Base-by-base conservation (phyloP, 2,329 filamentous ascomycete species). In the Hypoxylon sp. region DNA sequence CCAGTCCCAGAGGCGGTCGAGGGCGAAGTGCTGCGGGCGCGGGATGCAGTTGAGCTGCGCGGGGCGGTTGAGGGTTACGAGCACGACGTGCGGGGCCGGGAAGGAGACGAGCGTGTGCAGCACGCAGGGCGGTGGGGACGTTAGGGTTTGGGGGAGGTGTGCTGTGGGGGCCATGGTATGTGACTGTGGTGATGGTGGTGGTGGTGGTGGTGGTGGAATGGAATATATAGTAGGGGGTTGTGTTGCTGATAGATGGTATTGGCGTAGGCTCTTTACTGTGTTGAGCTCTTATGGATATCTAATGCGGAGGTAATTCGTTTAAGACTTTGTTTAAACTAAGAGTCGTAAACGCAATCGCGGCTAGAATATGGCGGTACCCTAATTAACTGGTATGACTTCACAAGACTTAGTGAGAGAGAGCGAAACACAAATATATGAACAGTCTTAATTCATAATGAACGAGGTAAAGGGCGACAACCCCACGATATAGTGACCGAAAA, bases 51-150 rank as follows among this genome's bases (percentile, higher is more conserved):
- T 90, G 71, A 89, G 84, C 60, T 83, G 79, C 30, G 76, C 72
- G 4, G 87, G 85, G 0, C 86, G 84, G 76, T 87, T 84, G 73
- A 90, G 81, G 1, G 86, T 88, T 28, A 88, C 81, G 46, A 89
- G 82, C 7, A 89, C 79, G 51, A 88, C 77, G 70, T 86, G 81
- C 2, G 82, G 81, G 0, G 72, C 70, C 0, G 87, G 87, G 66
- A 85, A 87, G 39, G 82, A 78, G 62, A 87, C 50, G 59, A 80
- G 30, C 17, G 76, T 76, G 67, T 82, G 69, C 0, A 77, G 74
- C 11, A 84, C 79, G 0, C 72, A 17, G 0, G 82, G 83, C 0
- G 83, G 81, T 7, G 76, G 71, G 4, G 72, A 72, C 13, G 70
- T 70, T 43, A 81, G 73, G 20, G 65, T 72, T 24, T 73, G 64